Base-by-base conservation (phyloP, 371 early-diverging fungal species). In the Parasitella parasitica region DNA sequence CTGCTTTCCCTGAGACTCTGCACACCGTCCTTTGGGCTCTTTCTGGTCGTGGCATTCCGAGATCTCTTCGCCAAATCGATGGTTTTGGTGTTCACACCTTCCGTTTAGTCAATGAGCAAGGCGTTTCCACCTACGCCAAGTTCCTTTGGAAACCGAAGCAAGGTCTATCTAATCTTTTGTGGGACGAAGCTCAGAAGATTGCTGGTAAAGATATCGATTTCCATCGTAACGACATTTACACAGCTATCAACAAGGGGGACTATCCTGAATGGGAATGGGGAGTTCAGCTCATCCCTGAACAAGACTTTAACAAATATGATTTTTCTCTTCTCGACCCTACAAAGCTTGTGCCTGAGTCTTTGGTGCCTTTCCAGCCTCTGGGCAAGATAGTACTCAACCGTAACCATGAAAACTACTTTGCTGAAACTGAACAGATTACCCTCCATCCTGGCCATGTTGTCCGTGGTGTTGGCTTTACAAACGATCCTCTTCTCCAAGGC, bases 401-500 rank as follows among this genome's bases (percentile, higher is more conserved):
- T 34, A 82, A 78, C 58, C 72, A 72, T 16, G 81, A 80, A 13
- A 80, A 86, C 54, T 85, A 63, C 71, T 85, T 82, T 67, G 59
- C 84, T 9, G 85, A 86, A 59, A 78, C 78, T 0, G 86, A 86
- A 55, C 86, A 86, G 50, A 65, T 75, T 8, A 82, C 84, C 16
- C 73, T 69, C 64, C 71, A 70, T 54, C 53, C 64, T 24, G 75
- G 73, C 4, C 72, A 80, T 51, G 49, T 76, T 39, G 80, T 80
- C 1, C 78, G 78, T 54, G 83, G 85, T 55, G 80, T 86, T 48
- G 76, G 72, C 4, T 71, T 80, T 24, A 73, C 80, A 13, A 55
- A 78, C 60, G 86, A 86, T 61, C 73, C 79, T 16, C 61, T 86
- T 13, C 67, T 86, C n/a, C 83, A 82, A 57, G 83, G 81, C 9